phyloP scores from a whole-genome alignment of 1,139 yeast genomes.

The Suhomyces wounanorum region DNA sequence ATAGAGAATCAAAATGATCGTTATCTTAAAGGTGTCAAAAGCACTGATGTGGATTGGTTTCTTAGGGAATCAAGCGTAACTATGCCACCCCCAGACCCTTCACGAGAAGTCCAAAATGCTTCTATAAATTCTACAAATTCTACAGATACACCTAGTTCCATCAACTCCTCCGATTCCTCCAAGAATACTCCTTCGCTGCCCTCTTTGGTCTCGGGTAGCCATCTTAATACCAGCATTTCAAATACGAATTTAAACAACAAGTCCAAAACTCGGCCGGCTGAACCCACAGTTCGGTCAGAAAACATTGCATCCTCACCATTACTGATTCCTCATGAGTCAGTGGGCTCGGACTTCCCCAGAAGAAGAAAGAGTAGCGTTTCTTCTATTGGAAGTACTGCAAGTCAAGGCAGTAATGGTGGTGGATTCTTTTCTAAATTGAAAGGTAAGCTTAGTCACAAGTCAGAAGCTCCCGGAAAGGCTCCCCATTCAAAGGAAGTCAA shows the following conservation, averaged over 20 bases:
- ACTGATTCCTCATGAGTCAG: slow-evolving; percentile 5
- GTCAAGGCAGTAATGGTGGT: slow-evolving; percentile 27
- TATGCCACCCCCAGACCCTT: slow-evolving; percentile 5
- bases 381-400: slow-evolving; percentile 19
- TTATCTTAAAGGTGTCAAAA: slow-evolving; percentile 32
- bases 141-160: background rate
- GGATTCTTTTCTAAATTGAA: slow-evolving; percentile 39
- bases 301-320: slow-evolving; percentile 17
- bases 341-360: slow-evolving; percentile 8
- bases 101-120: background rate
- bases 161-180: background rate
- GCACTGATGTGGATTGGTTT: slow-evolving; percentile 52
- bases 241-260: slow-evolving; percentile 35
- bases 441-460: slow-evolving; percentile 27
- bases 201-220: slow-evolving; percentile 12
- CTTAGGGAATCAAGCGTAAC: slow-evolving; percentile 34
- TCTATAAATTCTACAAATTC: background rate
- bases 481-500: background rate
- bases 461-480: slow-evolving; percentile 1
- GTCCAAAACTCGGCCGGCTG: slow-evolving; percentile 39
- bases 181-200: background rate
- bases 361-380: slow-evolving; percentile 24
- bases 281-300: slow-evolving; percentile 38
- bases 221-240: slow-evolving; percentile 34
- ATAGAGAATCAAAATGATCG: slow-evolving; percentile 16